Percentiles rank a stretch among this genome's conserved stretches.
These are phyloP conservation scores for Schoenoplectus triqueter DNA, from an alignment of 202 grass and related monocot genomes.

Conservation along the genomic window DNA sequence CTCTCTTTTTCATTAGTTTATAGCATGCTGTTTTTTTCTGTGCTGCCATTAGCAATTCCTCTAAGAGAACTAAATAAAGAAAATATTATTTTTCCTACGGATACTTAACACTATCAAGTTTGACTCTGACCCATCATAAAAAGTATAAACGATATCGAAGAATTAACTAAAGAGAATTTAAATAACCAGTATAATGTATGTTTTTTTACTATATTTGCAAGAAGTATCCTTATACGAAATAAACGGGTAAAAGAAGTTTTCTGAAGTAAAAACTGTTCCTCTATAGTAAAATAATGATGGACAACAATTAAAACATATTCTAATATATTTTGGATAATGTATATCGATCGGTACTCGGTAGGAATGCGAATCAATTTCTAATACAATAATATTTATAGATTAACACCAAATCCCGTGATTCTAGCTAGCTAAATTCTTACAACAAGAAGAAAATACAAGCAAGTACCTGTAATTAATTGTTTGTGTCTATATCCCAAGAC, in stretches of 20 bases:
- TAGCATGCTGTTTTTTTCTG: not conserved
- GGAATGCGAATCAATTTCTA: not conserved
- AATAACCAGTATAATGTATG: not conserved
- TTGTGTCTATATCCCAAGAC: slow-evolving; percentile 20
- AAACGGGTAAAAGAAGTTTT: not conserved
- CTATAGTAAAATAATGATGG: slow-evolving; percentile 6
- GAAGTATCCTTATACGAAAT: too few relatives aligned
- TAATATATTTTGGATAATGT: not conserved
- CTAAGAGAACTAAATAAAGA: not conserved
- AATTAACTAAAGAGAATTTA: not conserved
- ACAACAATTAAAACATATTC: not conserved
- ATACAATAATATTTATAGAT: not conserved
- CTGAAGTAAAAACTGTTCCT: not conserved
- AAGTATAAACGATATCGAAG: too few relatives aligned
- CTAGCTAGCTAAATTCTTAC: not conserved
- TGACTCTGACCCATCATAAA: not conserved
- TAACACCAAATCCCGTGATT: slow-evolving; percentile 24
- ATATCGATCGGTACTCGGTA: not conserved
- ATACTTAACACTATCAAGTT: slow-evolving; percentile 6
- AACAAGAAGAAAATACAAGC: not conserved
- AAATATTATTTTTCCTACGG: not conserved
- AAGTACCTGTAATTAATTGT: not conserved
- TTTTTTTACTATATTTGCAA: too few relatives aligned
- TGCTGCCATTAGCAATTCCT: not conserved
- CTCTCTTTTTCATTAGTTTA: not conserved